Conservation (phyloP, 2,329 filamentous ascomycete genomes). For the Lachnellula willkommii region DNA sequence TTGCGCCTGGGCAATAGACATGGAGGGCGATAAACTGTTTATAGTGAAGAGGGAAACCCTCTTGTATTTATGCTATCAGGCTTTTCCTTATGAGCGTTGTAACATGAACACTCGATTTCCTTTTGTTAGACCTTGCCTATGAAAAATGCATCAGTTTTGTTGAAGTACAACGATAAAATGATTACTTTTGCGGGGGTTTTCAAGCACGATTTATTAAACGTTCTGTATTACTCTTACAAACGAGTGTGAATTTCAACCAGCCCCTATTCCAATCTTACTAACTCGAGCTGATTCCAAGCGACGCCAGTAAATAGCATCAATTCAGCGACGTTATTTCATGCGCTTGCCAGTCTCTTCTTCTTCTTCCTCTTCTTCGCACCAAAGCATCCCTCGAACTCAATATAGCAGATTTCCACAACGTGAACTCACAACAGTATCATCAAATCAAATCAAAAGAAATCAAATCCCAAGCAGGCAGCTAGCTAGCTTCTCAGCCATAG, state of each 20-base stretch:
- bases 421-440: too few species aligned
- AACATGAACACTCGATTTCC: background rate
- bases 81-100: conserved; percentile 11
- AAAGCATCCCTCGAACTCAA: too few species aligned
- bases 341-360: too few species aligned
- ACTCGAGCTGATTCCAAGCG: background rate
- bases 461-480: too few species aligned
- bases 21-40: conserved; percentile 17
- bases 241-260: background rate
- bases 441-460: too few species aligned
- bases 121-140: background rate
- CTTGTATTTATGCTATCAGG: conserved; percentile 30
- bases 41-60: conserved; percentile 18
- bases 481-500: too few species aligned
- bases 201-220: background rate
- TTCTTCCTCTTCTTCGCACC: too few species aligned
- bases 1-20: conserved; percentile 85
- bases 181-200: background rate
- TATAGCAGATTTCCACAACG: too few species aligned
- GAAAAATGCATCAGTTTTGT: background rate
- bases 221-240: background rate
- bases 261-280: background rate
- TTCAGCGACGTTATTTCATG: conserved; percentile 4
- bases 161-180: background rate
- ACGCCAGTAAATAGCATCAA: background rate